These are phyloP conservation scores for Aquanectria penicillioides DNA, from an alignment of 2,329 filamentous ascomycete genomes.

Conservation along the genomic window DNA sequence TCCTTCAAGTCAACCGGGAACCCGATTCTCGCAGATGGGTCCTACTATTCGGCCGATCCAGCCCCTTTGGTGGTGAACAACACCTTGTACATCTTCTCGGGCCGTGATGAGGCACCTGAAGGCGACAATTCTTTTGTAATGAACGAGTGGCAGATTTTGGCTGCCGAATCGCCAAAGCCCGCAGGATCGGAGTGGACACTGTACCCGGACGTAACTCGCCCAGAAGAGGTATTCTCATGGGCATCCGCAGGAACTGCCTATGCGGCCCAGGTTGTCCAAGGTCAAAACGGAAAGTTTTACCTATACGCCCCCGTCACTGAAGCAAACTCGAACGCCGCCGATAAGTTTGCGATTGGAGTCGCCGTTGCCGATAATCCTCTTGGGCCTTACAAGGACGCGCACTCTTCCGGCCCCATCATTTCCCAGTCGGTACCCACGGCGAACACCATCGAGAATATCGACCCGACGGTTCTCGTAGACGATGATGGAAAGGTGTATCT, in stretches of 20 bases:
- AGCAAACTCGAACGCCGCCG: slow-evolving; percentile 29
- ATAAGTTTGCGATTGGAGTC: slow-evolving; percentile 51
- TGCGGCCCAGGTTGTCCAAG: slow-evolving; percentile 49
- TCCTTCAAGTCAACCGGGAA: slow-evolving; percentile 45
- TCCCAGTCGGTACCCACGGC: slow-evolving; percentile 45
- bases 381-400: slow-evolving; percentile 49
- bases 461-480: slow-evolving; percentile 51
- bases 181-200: slow-evolving; percentile 47
- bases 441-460: slow-evolving; percentile 53
- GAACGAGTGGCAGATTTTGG: slow-evolving; percentile 51
- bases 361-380: slow-evolving; percentile 47
- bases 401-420: slow-evolving; percentile 48
- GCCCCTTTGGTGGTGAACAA: slow-evolving; percentile 50
- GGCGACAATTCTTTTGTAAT: slow-evolving; percentile 46
- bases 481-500: slow-evolving; percentile 48
- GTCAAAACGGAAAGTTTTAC: slow-evolving; percentile 48
- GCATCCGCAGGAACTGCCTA: slow-evolving; percentile 46
- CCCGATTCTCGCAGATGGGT: slow-evolving; percentile 50
- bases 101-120: slow-evolving; percentile 45
- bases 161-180: slow-evolving; percentile 41
- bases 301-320: slow-evolving; percentile 47
- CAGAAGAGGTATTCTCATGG: slow-evolving; percentile 48
- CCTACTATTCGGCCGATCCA: slow-evolving; percentile 51
- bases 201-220: slow-evolving; percentile 43
- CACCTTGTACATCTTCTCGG: slow-evolving; percentile 49